Evolutionary conservation across 495 filamentous ascomycete species (phyloP), one percentile per base, ranked within the genome.

Genomic region (Hypoxylon perforatum): DNA sequence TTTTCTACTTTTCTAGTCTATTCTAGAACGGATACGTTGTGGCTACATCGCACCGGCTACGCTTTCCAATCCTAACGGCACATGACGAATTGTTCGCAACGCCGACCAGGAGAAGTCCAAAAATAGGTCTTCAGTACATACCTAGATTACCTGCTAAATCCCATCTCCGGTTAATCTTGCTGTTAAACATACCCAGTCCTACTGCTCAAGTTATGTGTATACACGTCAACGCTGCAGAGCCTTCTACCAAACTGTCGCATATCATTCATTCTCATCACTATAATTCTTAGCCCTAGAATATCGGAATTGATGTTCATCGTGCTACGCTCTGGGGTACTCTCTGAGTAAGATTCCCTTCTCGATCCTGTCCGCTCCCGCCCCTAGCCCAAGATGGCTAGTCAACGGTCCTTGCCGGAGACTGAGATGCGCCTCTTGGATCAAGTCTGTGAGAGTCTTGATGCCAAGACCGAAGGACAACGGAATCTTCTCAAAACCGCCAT

Each of bases 361-460:
- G 7, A 28, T 28, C 7, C 25, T 7, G 25, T 28, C 3, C 25
- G 25, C 7, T 28, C 25, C 25, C 25, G 3, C 25, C 7, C 25
- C 7, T 7, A 18, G 15, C 51, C 25, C 39, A 48, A 42, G 30
- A 69, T 69, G 66, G 54, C 56, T 25, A 45, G 44, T 30, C 49
- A 51, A 25, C 36, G 25, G 8, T 19, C 38, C 8, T 22, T 64
- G 3, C 64, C 66, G 3, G 60, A 69, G 30, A 52, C 49, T 19
- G 66, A 69, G 51, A 61, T 22, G n/a, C 60, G 61, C 48, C 61
- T 69, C 52, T 57, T 69, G 21, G 38, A 57, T 12, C 60, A 64
- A 57, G 49, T 69, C 6, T 69, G 61, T 15, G 66, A 46, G 5
- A 56, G 56, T n/a, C 14, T 60, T 30, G 19, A 61, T 44, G 56